Percentiles rank a stretch among this genome's conserved stretches.
These are phyloP conservation scores for Tausonia pullulans DNA, from an alignment of 1,284 basidiomycete species.

Conservation along the genomic window DNA sequence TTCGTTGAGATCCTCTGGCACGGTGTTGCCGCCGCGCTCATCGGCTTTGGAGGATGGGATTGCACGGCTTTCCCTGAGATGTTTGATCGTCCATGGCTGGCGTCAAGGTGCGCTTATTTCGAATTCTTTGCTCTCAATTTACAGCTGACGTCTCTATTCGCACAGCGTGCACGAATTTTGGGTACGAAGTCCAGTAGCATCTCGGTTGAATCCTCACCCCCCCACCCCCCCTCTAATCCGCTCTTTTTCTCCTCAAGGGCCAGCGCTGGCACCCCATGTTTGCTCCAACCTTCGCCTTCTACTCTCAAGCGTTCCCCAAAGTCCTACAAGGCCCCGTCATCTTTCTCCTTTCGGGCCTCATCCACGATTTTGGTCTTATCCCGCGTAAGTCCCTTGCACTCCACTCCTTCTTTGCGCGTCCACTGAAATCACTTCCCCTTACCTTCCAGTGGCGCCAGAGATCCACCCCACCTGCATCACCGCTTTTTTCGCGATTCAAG, in stretches of 20 bases:
- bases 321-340: neutral
- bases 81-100: constrained; percentile 10
- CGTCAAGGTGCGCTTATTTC: neutral
- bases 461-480: constrained; percentile 5
- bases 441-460: neutral
- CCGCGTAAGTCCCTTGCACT: neutral
- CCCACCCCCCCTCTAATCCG: neutral
- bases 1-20: constrained; percentile 15
- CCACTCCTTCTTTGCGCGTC: too few species aligned
- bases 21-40: neutral
- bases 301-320: neutral
- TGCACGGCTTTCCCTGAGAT: constrained; percentile 1
- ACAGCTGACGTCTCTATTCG: too few species aligned
- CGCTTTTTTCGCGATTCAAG: constrained; percentile 11
- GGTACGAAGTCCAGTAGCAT: neutral
- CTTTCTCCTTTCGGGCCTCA: constrained; percentile 8
- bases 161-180: constrained; percentile 6
- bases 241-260: neutral
- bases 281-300: constrained; percentile 14
- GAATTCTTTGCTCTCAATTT: neutral
- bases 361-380: constrained; percentile 10
- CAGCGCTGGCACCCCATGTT: constrained; percentile 14
- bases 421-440: too few species aligned
- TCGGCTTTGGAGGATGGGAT: constrained; percentile 7
- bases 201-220: too few species aligned